These are phyloP conservation scores for Pestalotiopsis sp. DNA, from an alignment of 2,329 filamentous ascomycete genomes.

Conservation along the genomic window DNA sequence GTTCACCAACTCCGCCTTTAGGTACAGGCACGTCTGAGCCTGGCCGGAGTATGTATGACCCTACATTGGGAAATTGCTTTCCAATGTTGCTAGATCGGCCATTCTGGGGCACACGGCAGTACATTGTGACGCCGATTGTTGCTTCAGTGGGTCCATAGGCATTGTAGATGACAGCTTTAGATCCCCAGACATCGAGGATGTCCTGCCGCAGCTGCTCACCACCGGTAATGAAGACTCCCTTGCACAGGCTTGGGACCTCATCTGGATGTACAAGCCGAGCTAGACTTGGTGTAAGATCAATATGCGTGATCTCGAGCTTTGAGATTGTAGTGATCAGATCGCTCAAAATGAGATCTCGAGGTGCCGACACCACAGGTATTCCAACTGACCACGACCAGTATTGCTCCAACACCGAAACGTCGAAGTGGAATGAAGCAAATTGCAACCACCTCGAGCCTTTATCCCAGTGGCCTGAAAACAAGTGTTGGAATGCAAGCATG, in stretches of 20 bases:
- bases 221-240: slow-evolving; percentile 89
- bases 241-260: slow-evolving; percentile 77
- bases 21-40: slow-evolving; percentile 72
- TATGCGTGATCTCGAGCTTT: slow-evolving; percentile 77
- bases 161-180: slow-evolving; percentile 81
- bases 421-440: slow-evolving; percentile 93
- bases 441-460: slow-evolving; percentile 79
- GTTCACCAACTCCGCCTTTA: slow-evolving; percentile 79
- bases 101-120: slow-evolving; percentile 74
- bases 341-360: slow-evolving; percentile 82
- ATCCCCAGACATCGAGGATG: slow-evolving; percentile 84
- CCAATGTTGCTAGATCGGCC: slow-evolving; percentile 89
- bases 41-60: slow-evolving; percentile 74
- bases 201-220: slow-evolving; percentile 88
- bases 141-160: slow-evolving; percentile 91
- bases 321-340: slow-evolving; percentile 76
- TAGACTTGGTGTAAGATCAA: slow-evolving; percentile 87
- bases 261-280: slow-evolving; percentile 77
- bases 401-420: slow-evolving; percentile 90
- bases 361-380: slow-evolving; percentile 80
- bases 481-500: slow-evolving; percentile 79
- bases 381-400: slow-evolving; percentile 96
- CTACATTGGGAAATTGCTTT: slow-evolving; percentile 83
- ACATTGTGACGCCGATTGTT: slow-evolving; percentile 91
- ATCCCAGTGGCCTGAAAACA: slow-evolving; percentile 78